These are phyloP conservation scores for Durotheca rogersii DNA, from an alignment of 495 filamentous ascomycete genomes.

Conservation along the genomic window DNA sequence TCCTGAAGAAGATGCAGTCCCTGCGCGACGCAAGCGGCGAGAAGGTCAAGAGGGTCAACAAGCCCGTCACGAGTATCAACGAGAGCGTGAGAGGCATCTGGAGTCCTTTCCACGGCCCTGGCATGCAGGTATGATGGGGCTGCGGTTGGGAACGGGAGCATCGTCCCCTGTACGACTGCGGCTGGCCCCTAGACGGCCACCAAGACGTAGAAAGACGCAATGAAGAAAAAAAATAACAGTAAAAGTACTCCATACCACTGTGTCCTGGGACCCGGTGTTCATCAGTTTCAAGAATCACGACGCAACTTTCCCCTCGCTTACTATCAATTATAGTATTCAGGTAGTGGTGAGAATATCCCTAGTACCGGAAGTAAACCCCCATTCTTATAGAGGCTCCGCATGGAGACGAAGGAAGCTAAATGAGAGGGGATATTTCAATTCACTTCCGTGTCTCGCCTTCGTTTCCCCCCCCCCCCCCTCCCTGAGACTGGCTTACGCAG, in stretches of 20 bases:
- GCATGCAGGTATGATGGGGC: conserved; percentile 42
- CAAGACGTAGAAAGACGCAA: no score
- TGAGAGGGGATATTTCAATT: no score
- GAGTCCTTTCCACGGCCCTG: conserved; percentile 82
- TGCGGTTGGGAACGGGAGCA: neutral
- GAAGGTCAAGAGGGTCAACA: conserved; percentile 75
- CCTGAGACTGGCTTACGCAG: neutral
- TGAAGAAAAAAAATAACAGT: no score
- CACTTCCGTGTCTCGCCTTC: neutral
- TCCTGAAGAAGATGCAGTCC: conserved; percentile 77
- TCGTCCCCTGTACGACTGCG: conserved; percentile 11
- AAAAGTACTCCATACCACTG: no score
- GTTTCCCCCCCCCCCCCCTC: conserved; percentile 2
- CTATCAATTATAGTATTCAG: no score
- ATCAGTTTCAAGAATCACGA: conserved; percentile 11
- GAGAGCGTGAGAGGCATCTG: conserved; percentile 93
- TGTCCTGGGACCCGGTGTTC: no score
- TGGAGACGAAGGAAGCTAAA: no score
- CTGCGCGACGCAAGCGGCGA: conserved; percentile 83
- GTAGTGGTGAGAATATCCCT: neutral
- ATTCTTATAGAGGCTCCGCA: neutral
- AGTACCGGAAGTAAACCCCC: neutral
- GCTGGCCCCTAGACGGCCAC: neutral
- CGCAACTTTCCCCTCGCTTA: conserved; percentile 1
- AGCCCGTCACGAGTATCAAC: conserved; percentile 82